A percentile compares a stretch with the other conserved stretches of the same genome.
Evolutionary conservation across 1,284 basidiomycete genomes (phyloP).

Genomic region (Boletus albobrunnescens): DNA sequence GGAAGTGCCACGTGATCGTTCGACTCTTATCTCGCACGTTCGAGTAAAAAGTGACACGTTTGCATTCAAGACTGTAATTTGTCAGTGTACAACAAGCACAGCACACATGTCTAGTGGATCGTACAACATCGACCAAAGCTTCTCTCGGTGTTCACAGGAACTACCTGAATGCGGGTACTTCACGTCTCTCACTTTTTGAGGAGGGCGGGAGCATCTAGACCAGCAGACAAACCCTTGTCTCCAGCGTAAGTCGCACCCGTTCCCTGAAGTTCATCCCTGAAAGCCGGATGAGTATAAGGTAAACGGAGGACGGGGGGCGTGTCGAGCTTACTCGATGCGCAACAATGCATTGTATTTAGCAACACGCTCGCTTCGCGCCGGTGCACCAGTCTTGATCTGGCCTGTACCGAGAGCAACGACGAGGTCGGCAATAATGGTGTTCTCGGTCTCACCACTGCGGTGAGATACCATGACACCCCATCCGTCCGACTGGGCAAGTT

Average conservation of each 20-base stretch:
- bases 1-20: conserved; percentile 26
- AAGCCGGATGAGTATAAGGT: conserved; percentile 16
- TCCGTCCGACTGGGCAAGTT: conserved; percentile 93
- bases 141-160: conserved; percentile 1
- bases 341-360: conserved; percentile 91
- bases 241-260: conserved; percentile 71
- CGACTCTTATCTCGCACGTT: conserved; percentile 23
- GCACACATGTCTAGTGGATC: conserved; percentile 27
- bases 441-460: conserved; percentile 96
- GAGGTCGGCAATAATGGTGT: conserved; percentile 96
- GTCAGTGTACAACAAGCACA: conserved; percentile 28
- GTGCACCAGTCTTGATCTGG: conserved; percentile 98
- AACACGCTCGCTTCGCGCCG: conserved; percentile 89
- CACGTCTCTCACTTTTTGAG: conserved; percentile 53
- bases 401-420: conserved; percentile 90
- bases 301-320: neutral
- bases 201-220: conserved; percentile 68
- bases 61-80: conserved; percentile 16
- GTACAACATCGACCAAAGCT: conserved; percentile 21
- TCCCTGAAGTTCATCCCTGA: conserved; percentile 72
- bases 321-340: conserved; percentile 75
- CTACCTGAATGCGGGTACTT: neutral
- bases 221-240: conserved; percentile 76
- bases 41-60: conserved; percentile 8
- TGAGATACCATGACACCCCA: conserved; percentile 99